Percentiles rank a stretch among this genome's conserved stretches.
Conservation (phyloP, 1,284 basidiomycete species). For the Cutaneotrichosporon spelunceum region DNA sequence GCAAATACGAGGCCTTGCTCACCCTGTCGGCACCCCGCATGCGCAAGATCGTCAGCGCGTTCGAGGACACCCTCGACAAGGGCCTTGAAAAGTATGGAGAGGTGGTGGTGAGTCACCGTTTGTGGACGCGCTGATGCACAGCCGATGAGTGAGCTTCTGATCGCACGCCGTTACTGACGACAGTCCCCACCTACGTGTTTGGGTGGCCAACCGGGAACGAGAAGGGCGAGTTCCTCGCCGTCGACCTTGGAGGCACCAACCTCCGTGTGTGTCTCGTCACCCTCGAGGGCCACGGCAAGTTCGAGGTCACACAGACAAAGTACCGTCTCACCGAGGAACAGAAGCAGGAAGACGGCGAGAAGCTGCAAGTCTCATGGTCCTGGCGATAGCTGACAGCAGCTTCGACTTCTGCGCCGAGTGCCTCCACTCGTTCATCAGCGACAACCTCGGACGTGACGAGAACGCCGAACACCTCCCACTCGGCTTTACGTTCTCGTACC, state of each 20-base stretch:
- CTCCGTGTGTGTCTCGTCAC: conserved; percentile 95
- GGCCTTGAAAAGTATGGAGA: conserved; percentile 81
- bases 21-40: conserved; percentile 85
- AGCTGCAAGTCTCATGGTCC: conserved; percentile 54
- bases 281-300: conserved; percentile 86
- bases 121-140: conserved; percentile 10
- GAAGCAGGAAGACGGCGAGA: conserved; percentile 94
- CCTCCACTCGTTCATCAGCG: conserved; percentile 78
- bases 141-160: conserved; percentile 27
- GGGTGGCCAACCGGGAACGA: conserved; percentile 93
- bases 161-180: conserved; percentile 3
- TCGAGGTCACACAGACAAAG: conserved; percentile 96
- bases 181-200: conserved; percentile 96
- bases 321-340: conserved; percentile 96
- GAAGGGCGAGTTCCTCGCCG: conserved; percentile 82
- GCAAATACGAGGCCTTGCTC: conserved; percentile 78
- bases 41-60: conserved; percentile 95
- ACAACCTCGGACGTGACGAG: conserved; percentile 61
- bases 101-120: conserved; percentile 69
- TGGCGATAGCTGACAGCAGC: conserved; percentile 27
- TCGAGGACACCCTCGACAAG: conserved; percentile 84
- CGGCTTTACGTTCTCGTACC: conserved; percentile 97
- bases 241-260: conserved; percentile 97
- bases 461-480: conserved; percentile 73
- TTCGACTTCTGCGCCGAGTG: conserved; percentile 98